phyloP scores from a whole-genome alignment of 164 flowering plant genomes.

The Buxus sempervirens region DNA sequence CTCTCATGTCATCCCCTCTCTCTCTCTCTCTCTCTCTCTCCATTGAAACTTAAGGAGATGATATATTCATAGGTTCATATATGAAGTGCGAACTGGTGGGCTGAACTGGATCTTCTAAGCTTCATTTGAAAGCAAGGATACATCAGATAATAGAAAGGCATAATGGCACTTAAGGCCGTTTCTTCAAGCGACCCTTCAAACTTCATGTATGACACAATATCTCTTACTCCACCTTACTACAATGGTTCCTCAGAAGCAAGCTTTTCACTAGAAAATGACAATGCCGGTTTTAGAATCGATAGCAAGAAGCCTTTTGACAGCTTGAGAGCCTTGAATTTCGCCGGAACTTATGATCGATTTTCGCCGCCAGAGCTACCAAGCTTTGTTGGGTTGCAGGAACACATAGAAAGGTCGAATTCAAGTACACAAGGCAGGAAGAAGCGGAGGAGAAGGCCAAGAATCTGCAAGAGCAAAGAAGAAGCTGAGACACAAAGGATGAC shows the following conservation, averaged over 20 bases:
- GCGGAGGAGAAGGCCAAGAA: conserved; percentile 56
- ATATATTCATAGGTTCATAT: conserved; percentile 1
- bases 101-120: neutral
- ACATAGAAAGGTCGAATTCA: conserved; percentile 11
- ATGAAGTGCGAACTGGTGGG: conserved; percentile 3
- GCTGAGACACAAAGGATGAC: conserved; percentile 91
- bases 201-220: conserved; percentile 52
- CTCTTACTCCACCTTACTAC: conserved; percentile 29
- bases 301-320: neutral
- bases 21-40: conserved; percentile 5
- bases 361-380: conserved; percentile 9
- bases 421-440: conserved; percentile 44
- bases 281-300: too few relatives aligned
- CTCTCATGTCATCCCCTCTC: conserved; percentile 9
- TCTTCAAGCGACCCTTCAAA: conserved; percentile 49
- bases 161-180: conserved; percentile 62
- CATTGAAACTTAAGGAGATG: neutral
- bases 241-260: conserved; percentile 9
- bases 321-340: neutral
- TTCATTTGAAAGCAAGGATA: neutral
- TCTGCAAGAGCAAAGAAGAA: conserved; percentile 71
- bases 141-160: neutral
- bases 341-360: neutral
- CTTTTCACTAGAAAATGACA: conserved; percentile 11
- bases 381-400: neutral